Percentiles rank a stretch among this genome's conserved stretches.
Evolutionary conservation across 2,329 filamentous ascomycete species (phyloP).

Genomic region (Aspergillus alliaceus): DNA sequence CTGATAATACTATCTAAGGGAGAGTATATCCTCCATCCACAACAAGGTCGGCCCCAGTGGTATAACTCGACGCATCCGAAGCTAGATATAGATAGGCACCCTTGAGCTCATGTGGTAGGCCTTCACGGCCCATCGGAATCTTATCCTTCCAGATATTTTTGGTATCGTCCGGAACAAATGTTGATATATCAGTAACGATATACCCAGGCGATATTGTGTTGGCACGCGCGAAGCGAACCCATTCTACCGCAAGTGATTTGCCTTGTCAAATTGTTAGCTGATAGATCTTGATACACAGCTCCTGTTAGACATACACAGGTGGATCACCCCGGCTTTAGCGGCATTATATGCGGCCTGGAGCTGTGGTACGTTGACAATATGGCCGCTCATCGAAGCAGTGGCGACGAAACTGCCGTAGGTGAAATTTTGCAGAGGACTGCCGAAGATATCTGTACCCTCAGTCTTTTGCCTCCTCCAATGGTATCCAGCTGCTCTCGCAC

Average conservation of each 20-base stretch:
- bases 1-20: neutral
- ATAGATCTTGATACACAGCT: rapidly evolving
- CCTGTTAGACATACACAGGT: conserved; percentile 32
- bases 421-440: conserved; percentile 53
- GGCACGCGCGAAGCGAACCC: conserved; percentile 54
- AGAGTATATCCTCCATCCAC: conserved; percentile 67
- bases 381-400: conserved; percentile 70
- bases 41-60: conserved; percentile 67
- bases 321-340: conserved; percentile 55
- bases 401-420: conserved; percentile 16
- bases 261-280: conserved; percentile 19
- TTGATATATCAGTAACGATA: conserved; percentile 49
- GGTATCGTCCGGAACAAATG: conserved; percentile 1
- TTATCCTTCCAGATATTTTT: conserved; percentile 5
- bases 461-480: neutral
- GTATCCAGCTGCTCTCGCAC: conserved; percentile 62
- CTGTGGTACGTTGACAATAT: conserved; percentile 61
- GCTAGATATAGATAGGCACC: conserved; percentile 74
- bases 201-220: conserved; percentile 53
- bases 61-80: conserved; percentile 75
- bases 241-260: conserved; percentile 54
- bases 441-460: conserved; percentile 52
- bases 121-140: conserved; percentile 46
- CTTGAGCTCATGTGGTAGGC: conserved; percentile 69
- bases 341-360: conserved; percentile 53